Percentiles rank a stretch among this genome's conserved stretches.
phyloP scores from a whole-genome alignment of 176 grass and related monocot species.

The Puya raimondii region DNA sequence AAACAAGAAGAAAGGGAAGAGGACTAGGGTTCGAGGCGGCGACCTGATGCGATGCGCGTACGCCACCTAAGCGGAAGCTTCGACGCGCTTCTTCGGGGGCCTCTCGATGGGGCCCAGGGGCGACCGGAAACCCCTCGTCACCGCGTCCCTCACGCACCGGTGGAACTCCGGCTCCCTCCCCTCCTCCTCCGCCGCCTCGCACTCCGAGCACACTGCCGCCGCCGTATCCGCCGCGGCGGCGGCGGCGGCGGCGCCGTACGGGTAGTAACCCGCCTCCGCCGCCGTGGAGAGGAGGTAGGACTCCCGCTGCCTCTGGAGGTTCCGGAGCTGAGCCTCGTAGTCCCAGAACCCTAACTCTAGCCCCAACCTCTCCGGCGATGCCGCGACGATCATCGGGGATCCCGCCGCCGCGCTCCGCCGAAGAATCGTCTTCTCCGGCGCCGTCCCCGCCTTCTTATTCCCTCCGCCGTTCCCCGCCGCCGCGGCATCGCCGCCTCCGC shows the following conservation, averaged over 20 bases:
- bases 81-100: slow-evolving; percentile 41
- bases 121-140: slow-evolving; percentile 56
- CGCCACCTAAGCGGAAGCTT: slow-evolving; percentile 13
- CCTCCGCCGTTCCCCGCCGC: neutral
- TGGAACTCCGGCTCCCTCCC: slow-evolving; percentile 53
- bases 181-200: slow-evolving; percentile 47
- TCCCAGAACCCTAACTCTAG: slow-evolving; percentile 34
- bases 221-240: neutral
- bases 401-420: slow-evolving; percentile 31
- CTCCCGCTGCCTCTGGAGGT: slow-evolving; percentile 51
- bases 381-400: slow-evolving; percentile 13
- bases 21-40: neutral
- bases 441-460: neutral
- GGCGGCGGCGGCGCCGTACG: neutral
- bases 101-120: slow-evolving; percentile 76
- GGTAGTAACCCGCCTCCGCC: slow-evolving; percentile 9
- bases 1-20: neutral
- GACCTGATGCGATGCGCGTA: neutral
- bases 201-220: slow-evolving; percentile 40
- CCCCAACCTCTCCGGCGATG: neutral
- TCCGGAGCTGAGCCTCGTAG: slow-evolving; percentile 45
- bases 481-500: neutral
- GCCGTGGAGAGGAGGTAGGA: slow-evolving; percentile 35
- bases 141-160: slow-evolving; percentile 65
- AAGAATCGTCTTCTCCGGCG: slow-evolving; percentile 38